Evolutionary conservation across 2,329 filamentous ascomycete species (phyloP), one percentile per base, ranked within the genome.

Genomic region (Lomentospora prolificans): DNA sequence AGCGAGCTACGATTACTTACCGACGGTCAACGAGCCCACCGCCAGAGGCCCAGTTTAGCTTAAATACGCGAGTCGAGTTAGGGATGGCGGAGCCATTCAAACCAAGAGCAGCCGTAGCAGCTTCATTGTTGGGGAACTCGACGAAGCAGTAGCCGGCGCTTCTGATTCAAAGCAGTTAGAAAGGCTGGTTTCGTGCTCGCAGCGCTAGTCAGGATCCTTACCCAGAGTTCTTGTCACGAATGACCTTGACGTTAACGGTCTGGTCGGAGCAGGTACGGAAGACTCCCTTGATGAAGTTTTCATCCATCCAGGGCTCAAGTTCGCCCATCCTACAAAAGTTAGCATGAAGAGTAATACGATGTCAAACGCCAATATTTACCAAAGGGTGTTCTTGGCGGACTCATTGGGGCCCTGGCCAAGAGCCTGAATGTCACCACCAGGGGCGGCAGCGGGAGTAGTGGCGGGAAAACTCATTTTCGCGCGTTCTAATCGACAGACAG

Each of bases 71-170:
- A 65, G 87, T 87, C 59, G 90, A 95, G 80, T 96, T 96, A 50
- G 92, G 91, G 63, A 99, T 95, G 51, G 89, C 77, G 57, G 84
- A 86, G 52, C 94, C 92, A 69, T 96, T 97, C 52, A 97, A 79
- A 50, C 79, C 78, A n/a, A 99, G 81, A 36, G 94, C 94, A 78
- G 96, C 96, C 65, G 84, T 86, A 44, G 94, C 94, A 58, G 91
- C 89, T 39, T 91, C 89, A 8, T 90, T 80, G 63, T 79, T 86
- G 57, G 82, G 68, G 66, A 99, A 99, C 69, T 97, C 94, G 65
- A 97, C 90, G 71, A 99, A 99, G 75, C 92, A 99, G 75, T 99
- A 99, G 59, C 94, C 94, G 61, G 94, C 94, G 70, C 96, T 99
- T 65, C 90, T 95, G 68, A 30, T 9, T 19, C 17, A 10, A 27